These are phyloP conservation scores for Closterium sp. DNA, from an alignment of 139 green algal genomes.

Conservation along the genomic window DNA sequence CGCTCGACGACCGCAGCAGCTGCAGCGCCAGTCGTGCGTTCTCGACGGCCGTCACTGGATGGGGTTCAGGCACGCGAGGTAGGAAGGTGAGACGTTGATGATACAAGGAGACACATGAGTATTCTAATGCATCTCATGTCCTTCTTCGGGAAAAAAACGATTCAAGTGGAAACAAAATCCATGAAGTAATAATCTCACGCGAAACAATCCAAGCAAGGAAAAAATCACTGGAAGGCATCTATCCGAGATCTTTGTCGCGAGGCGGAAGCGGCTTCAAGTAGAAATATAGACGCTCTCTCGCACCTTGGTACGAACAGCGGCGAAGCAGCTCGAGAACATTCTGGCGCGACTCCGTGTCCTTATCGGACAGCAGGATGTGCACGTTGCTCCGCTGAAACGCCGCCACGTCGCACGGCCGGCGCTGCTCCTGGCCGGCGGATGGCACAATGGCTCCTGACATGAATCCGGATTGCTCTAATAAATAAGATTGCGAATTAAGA, in stretches of 20 bases:
- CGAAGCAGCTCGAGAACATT: conserved; percentile 26
- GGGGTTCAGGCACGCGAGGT: neutral
- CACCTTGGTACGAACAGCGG: conserved; percentile 33
- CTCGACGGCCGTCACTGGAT: conserved; percentile 33
- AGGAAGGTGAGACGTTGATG: neutral
- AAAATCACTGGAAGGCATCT: neutral
- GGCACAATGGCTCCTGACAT: neutral
- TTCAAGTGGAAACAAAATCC: neutral
- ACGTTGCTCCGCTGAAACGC: conserved; percentile 18
- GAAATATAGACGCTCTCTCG: neutral
- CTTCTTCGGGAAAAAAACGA: neutral
- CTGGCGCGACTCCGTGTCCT: conserved; percentile 13
- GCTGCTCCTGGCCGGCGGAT: neutral
- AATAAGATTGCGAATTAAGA: neutral
- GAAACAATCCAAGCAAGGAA: neutral
- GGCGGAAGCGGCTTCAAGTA: neutral
- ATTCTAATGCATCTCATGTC: neutral
- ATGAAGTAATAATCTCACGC: neutral
- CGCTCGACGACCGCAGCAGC: neutral
- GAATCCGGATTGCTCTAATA: neutral
- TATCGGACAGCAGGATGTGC: conserved; percentile 30
- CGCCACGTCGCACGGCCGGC: neutral
- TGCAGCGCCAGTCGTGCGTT: conserved; percentile 17
- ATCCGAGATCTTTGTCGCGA: neutral
- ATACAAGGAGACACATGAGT: neutral